These are phyloP conservation scores for Abelmoschus esculentus DNA, from an alignment of 345 rosid species.

Conservation along the genomic window DNA sequence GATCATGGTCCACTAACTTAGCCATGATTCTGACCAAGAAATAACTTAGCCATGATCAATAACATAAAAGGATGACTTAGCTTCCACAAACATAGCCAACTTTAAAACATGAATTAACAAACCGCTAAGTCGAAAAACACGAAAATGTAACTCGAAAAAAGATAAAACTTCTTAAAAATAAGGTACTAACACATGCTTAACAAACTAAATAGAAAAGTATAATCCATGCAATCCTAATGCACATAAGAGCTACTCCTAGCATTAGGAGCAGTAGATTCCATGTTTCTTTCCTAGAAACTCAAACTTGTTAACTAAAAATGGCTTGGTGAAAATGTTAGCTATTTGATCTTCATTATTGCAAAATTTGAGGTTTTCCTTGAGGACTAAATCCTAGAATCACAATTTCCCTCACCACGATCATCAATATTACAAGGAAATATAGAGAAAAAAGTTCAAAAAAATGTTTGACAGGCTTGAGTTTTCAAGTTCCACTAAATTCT, in stretches of 20 bases:
- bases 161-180: background rate
- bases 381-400: background rate
- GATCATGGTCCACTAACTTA: background rate
- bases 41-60: background rate
- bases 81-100: background rate
- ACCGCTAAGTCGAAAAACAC: background rate
- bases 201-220: background rate
- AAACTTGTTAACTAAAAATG: background rate
- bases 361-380: background rate
- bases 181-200: background rate
- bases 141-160: background rate
- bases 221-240: background rate
- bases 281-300: background rate
- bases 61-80: background rate
- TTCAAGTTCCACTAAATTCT: too few species aligned
- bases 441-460: too few species aligned
- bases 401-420: background rate
- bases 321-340: background rate
- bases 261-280: background rate
- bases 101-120: background rate
- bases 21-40: background rate
- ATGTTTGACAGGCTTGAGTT: too few species aligned
- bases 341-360: background rate
- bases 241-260: background rate
- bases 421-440: too few species aligned